Base-by-base conservation (phyloP, 1,284 basidiomycete species). In the Hemileia vastatrix region DNA sequence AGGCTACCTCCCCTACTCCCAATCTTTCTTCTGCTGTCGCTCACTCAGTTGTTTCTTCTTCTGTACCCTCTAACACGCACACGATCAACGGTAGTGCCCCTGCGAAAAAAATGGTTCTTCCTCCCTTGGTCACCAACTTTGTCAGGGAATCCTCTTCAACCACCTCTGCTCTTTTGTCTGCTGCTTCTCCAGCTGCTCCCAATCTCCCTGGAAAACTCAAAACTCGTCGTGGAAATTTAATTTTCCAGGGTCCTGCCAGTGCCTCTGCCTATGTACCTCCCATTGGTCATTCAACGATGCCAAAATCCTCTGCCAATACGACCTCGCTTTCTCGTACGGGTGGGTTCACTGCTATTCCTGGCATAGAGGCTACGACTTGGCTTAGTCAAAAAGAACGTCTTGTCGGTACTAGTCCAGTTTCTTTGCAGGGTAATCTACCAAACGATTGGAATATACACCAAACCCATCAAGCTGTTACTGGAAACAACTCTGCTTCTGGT, bases 381-480 rank as follows among this genome's bases (percentile, higher is more conserved):
- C 43, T 54, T 19, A 61, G 84, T 56, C 81, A 82, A 67, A 84
- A 83, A 70, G 83, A 86, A 44, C 81, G 82, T 45, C 76, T 79
- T 23, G 74, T 86, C 24, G 76, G 77, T 21, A 78, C 79, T 32
- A 82, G 84, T 45, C 75, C 81, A 4, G n/a, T n/a, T n/a, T 18
- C 61, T 6, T 23, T 40, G 27, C 78, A 78, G 71, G 73, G 68
- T 65, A 11, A 65, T 58, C 47, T 65, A 33, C 65, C 68, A 45
- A 79, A 77, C 65, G 79, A 77, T 51, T 76, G 80, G 57, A 78
- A 81, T 63, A 67, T 82, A 68, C 79, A 81, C 48, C 68, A 76
- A 31, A 67, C 72, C 24, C 48, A 40, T 57, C 50, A 18, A 67
- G 19, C 33, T 52, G 40, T 72, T 64, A 70, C 65, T 21, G 72